A percentile compares a stretch with the other conserved stretches of the same genome.
phyloP scores from a whole-genome alignment of 768 basidiomycete species.

The Lactifluus rugatus region DNA sequence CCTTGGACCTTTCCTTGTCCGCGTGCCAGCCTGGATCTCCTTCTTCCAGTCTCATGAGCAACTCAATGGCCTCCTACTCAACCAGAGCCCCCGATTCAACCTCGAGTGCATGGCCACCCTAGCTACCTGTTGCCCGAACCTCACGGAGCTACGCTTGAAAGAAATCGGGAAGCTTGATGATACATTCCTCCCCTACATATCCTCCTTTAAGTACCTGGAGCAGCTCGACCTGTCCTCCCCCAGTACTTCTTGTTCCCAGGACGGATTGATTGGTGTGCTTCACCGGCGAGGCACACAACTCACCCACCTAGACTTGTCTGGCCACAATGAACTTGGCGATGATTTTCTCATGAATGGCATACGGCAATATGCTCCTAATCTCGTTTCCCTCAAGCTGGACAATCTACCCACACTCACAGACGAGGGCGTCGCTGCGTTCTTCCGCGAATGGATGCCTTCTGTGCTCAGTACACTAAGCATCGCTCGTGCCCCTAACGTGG shows the following conservation, averaged over 20 bases:
- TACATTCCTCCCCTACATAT: slow-evolving; percentile 47
- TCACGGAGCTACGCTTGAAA: slow-evolving; percentile 67
- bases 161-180: slow-evolving; percentile 69
- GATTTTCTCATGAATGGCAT: slow-evolving; percentile 53
- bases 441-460: slow-evolving; percentile 39
- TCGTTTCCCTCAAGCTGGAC: slow-evolving; percentile 47
- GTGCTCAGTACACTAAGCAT: slow-evolving; percentile 30
- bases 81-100: slow-evolving; percentile 82
- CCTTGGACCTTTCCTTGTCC: slow-evolving; percentile 81
- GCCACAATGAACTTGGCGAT: slow-evolving; percentile 54
- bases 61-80: slow-evolving; percentile 68
- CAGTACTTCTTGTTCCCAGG: slow-evolving; percentile 42
- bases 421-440: slow-evolving; percentile 58
- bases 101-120: slow-evolving; percentile 53
- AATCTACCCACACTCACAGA: slow-evolving; percentile 58
- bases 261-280: slow-evolving; percentile 48
- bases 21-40: slow-evolving; percentile 55
- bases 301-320: slow-evolving; percentile 58
- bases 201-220: slow-evolving; percentile 36
- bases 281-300: slow-evolving; percentile 44
- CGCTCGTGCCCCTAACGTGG: slow-evolving; percentile 12
- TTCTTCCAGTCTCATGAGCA: slow-evolving; percentile 60
- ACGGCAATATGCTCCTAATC: slow-evolving; percentile 33
- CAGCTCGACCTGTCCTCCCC: slow-evolving; percentile 66
- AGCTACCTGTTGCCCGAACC: slow-evolving; percentile 39